These are phyloP conservation scores for Daldinia concentrica DNA, from an alignment of 495 filamentous ascomycete genomes.

Conservation along the genomic window DNA sequence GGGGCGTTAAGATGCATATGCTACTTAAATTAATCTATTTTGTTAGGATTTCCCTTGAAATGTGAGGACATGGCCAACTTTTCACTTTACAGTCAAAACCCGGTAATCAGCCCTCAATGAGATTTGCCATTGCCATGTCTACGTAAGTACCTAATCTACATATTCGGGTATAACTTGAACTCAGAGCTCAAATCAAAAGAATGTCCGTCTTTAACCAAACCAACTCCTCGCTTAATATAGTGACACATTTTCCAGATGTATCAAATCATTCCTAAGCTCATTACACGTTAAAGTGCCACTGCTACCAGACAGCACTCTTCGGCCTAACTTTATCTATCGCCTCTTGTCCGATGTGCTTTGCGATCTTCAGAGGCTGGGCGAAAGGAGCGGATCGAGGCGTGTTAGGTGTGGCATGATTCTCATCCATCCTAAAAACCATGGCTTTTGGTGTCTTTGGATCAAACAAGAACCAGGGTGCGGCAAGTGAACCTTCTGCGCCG, in stretches of 20 bases:
- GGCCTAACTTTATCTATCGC: constrained; percentile 6
- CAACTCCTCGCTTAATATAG: constrained; percentile 7
- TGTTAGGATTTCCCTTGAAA: neutral
- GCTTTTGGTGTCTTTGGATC: constrained; percentile 13
- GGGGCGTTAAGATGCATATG: neutral
- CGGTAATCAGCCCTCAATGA: neutral
- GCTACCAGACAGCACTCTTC: constrained; percentile 16
- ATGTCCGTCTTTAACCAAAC: neutral
- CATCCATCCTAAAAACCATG: constrained; percentile 43
- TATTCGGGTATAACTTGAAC: neutral
- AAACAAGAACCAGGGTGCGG: constrained; percentile 4
- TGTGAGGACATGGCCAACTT: neutral
- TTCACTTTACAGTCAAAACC: neutral
- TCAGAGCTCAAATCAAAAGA: neutral
- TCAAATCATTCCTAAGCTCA: constrained; percentile 49
- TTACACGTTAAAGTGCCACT: constrained; percentile 64
- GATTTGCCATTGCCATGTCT: too few relatives aligned
- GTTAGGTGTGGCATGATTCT: constrained; percentile 46
- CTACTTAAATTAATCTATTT: neutral
- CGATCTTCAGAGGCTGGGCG: constrained; percentile 1
- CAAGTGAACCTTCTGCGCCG: neutral
- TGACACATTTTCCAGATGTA: neutral
- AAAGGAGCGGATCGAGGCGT: constrained; percentile 25
- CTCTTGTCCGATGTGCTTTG: constrained; percentile 10
- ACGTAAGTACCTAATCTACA: neutral